These are phyloP conservation scores for Apiotrichum mycotoxinovorans DNA, from an alignment of 1,284 basidiomycete genomes.

Conservation along the genomic window DNA sequence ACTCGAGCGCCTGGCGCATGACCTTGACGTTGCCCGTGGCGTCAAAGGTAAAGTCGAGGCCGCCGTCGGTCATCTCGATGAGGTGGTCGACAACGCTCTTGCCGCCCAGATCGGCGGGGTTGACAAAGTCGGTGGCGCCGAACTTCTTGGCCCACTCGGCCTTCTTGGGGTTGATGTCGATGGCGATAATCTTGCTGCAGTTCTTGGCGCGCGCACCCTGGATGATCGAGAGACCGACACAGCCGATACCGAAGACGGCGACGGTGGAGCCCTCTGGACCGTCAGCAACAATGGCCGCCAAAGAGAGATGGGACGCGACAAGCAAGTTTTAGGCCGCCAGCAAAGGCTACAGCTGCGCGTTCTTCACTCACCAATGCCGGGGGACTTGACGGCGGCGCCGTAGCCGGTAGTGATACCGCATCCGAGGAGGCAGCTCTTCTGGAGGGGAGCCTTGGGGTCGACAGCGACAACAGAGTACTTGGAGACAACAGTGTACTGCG, in stretches of 20 bases:
- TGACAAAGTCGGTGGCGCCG: constrained; percentile 95
- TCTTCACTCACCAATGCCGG: constrained; percentile 43
- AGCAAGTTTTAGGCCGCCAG: too few relatives aligned
- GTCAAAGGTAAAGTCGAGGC: constrained; percentile 96
- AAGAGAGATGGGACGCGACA: background rate
- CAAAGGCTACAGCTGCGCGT: background rate
- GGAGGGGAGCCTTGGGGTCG: constrained; percentile 77
- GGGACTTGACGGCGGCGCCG: constrained; percentile 55
- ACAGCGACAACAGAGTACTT: constrained; percentile 95
- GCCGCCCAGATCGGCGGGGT: constrained; percentile 70
- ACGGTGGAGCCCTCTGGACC: constrained; percentile 71
- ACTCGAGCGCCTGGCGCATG: constrained; percentile 93
- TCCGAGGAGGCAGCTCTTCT: constrained; percentile 90
- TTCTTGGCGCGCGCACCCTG: constrained; percentile 75
- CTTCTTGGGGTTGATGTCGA: constrained; percentile 86
- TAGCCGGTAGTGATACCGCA: constrained; percentile 95
- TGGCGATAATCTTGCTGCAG: constrained; percentile 82
- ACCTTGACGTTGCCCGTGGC: constrained; percentile 93
- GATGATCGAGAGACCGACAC: constrained; percentile 90
- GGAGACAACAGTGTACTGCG: constrained; percentile 97
- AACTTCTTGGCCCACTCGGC: constrained; percentile 87
- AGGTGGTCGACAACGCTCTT: constrained; percentile 84
- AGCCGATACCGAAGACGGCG: constrained; percentile 93
- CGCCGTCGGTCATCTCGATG: constrained; percentile 91
- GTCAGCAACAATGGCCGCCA: background rate